Conservation (phyloP, 257 asterid genomes). For the Fraxinus pennsylvanica region DNA sequence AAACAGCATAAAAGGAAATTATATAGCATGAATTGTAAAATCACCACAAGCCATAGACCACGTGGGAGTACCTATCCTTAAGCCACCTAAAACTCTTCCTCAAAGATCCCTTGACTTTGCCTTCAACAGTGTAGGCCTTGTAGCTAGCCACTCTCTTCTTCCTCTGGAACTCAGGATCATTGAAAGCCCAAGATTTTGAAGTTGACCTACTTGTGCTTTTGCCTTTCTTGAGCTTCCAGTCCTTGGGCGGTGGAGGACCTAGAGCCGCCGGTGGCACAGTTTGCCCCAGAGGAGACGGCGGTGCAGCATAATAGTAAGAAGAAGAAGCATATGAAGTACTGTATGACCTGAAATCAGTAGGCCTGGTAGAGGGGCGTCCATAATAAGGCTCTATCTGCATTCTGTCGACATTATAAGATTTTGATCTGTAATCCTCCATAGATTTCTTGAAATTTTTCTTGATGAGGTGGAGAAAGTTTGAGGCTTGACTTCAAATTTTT, state of each 20-base stretch:
- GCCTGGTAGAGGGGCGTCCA: slow-evolving; percentile 23
- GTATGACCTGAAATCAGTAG: slow-evolving; percentile 39
- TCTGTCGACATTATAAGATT: slow-evolving; percentile 23
- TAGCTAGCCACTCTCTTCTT: slow-evolving; percentile 54
- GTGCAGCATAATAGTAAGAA: slow-evolving; percentile 19
- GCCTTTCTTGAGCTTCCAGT: slow-evolving; percentile 38
- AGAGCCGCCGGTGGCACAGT: slow-evolving; percentile 19
- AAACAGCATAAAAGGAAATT: background rate
- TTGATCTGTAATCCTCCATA: slow-evolving; percentile 58
- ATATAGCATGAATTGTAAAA: background rate
- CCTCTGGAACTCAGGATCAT: slow-evolving; percentile 53
- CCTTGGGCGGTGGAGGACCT: slow-evolving; percentile 11
- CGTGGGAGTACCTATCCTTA: slow-evolving; percentile 43
- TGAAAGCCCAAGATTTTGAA: slow-evolving; percentile 40
- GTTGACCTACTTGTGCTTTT: slow-evolving; percentile 38
- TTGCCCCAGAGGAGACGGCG: slow-evolving; percentile 17
- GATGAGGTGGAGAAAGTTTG: slow-evolving; percentile 11
- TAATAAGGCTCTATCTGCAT: slow-evolving; percentile 49
- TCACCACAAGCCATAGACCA: slow-evolving; percentile 46
- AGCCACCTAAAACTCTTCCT: slow-evolving; percentile 53
- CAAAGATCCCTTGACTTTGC: slow-evolving; percentile 49
- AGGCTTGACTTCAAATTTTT: slow-evolving; percentile 21
- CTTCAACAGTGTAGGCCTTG: slow-evolving; percentile 48
- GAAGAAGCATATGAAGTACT: slow-evolving; percentile 35
- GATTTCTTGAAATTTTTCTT: slow-evolving; percentile 16